Evolutionary conservation across 257 asterid genomes (phyloP).

Genomic region (Penstemon eatonii): DNA sequence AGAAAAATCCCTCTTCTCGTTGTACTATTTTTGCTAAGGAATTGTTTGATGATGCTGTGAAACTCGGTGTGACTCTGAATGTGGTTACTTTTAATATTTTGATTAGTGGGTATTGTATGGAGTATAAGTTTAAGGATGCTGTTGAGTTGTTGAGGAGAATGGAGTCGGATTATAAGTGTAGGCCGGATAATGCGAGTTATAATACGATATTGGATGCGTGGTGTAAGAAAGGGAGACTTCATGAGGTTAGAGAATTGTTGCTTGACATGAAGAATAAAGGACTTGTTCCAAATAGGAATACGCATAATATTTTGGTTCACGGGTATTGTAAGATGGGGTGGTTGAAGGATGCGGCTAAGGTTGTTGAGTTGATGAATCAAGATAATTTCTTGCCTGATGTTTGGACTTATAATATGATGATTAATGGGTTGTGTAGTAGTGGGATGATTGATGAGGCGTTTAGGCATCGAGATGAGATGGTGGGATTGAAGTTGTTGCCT

Average conservation of each 20-base stretch:
- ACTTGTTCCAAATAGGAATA: constrained; percentile 53
- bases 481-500: constrained; percentile 59
- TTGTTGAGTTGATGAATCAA: constrained; percentile 67
- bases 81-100: constrained; percentile 66
- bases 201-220: constrained; percentile 63
- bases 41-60: constrained; percentile 62
- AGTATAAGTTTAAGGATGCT: constrained; percentile 56
- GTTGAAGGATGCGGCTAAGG: constrained; percentile 71
- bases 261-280: constrained; percentile 71
- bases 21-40: constrained; percentile 46
- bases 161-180: constrained; percentile 49
- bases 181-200: constrained; percentile 67
- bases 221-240: constrained; percentile 73
- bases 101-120: constrained; percentile 70
- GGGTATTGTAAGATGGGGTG: constrained; percentile 80
- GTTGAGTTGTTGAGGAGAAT: constrained; percentile 50
- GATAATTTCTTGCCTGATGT: constrained; percentile 61
- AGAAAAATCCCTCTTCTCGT: constrained; percentile 48
- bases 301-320: constrained; percentile 68
- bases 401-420: constrained; percentile 74
- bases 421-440: constrained; percentile 57
- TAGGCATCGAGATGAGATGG: constrained; percentile 64
- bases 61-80: constrained; percentile 57
- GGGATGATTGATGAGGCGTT: constrained; percentile 73
- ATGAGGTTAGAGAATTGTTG: constrained; percentile 64